A percentile compares a stretch with the other conserved stretches of the same genome.
Evolutionary conservation across 495 filamentous ascomycete genomes (phyloP).

Genomic region (Penicillium turbatum): DNA sequence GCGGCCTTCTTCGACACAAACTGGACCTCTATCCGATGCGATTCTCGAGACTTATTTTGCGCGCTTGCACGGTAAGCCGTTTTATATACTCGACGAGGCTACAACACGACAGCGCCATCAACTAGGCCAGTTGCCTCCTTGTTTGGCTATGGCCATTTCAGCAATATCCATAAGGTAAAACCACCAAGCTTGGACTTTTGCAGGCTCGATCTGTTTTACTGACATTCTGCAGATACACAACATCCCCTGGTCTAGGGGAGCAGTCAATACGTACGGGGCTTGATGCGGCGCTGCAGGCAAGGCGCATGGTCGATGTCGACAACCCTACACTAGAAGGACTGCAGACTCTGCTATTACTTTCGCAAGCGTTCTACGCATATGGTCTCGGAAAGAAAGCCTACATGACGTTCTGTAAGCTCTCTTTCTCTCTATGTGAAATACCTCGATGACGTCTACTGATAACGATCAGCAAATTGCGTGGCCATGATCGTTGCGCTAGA

Average conservation of each 20-base stretch:
- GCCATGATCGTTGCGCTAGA: slow-evolving; percentile 78
- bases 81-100: slow-evolving; percentile 70
- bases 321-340: slow-evolving; percentile 72
- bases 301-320: slow-evolving; percentile 67
- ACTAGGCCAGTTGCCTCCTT: slow-evolving; percentile 58
- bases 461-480: slow-evolving; percentile 60
- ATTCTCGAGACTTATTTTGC: slow-evolving; percentile 73
- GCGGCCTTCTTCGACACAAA: slow-evolving; percentile 28
- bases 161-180: slow-evolving; percentile 65
- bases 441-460: slow-evolving; percentile 6
- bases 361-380: slow-evolving; percentile 66
- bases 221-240: slow-evolving; percentile 49
- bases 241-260: slow-evolving; percentile 56
- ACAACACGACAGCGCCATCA: slow-evolving; percentile 62
- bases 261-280: slow-evolving; percentile 55
- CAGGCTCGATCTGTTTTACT: not conserved
- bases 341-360: slow-evolving; percentile 71
- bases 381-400: slow-evolving; percentile 82
- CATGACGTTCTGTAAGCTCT: slow-evolving; percentile 68
- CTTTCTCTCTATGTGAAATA: slow-evolving; percentile 1
- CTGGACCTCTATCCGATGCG: slow-evolving; percentile 47
- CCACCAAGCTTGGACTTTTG: not conserved
- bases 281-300: slow-evolving; percentile 62
- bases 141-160: slow-evolving; percentile 66
- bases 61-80: slow-evolving; percentile 73